A percentile compares a stretch with the other conserved stretches of the same genome.
Evolutionary conservation across 1,284 basidiomycete species (phyloP).

Genomic region (Agroathelia rolfsii): DNA sequence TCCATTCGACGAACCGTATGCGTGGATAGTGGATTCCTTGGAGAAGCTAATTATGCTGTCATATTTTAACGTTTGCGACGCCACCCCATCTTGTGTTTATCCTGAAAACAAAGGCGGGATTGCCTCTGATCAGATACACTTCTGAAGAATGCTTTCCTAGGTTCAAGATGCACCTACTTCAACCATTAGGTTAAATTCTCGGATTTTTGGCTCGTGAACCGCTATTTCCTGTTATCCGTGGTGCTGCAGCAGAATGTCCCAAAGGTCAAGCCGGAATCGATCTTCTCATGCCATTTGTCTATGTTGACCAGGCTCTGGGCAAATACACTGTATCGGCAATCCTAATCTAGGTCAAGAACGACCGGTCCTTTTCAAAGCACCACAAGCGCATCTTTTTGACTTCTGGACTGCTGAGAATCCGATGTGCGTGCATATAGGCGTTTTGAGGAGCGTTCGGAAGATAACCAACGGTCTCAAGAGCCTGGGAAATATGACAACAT

Average conservation of each 20-base stretch:
- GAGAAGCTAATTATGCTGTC: not conserved
- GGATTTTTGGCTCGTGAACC: slow-evolving; percentile 13
- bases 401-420: no score
- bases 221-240: slow-evolving; percentile 14
- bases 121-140: not conserved
- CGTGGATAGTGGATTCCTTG: not conserved
- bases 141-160: slow-evolving; percentile 11
- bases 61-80: not conserved
- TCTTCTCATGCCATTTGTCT: slow-evolving; percentile 16
- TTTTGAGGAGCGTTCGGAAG: no score
- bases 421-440: no score
- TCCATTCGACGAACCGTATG: no score
- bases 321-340: slow-evolving; percentile 14
- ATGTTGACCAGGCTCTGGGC: slow-evolving; percentile 5
- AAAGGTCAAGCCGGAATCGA: slow-evolving; percentile 15
- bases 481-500: no score
- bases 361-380: no score
- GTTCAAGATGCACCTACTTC: slow-evolving; percentile 18
- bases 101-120: no score
- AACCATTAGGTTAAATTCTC: slow-evolving; percentile 21
- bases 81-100: not conserved
- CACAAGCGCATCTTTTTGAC: slow-evolving; percentile 12
- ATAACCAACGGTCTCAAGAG: no score
- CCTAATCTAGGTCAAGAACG: slow-evolving; percentile 19
- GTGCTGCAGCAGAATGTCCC: slow-evolving; percentile 19